These are phyloP conservation scores for Penicillium soppii DNA, from an alignment of 495 filamentous ascomycete species.

Conservation along the genomic window DNA sequence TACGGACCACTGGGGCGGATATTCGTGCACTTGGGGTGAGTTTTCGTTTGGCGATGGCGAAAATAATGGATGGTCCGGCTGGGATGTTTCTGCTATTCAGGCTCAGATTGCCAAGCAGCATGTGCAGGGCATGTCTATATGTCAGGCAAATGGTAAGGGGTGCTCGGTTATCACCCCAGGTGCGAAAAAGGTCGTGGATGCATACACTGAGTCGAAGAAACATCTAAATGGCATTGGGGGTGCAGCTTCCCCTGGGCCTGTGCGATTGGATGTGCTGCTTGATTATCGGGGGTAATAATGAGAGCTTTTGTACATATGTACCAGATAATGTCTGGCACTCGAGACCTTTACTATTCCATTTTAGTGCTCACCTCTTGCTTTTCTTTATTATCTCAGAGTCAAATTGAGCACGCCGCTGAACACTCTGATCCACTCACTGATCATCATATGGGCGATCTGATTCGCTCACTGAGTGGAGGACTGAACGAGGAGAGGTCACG, in stretches of 20 bases:
- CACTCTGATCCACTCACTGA: constrained; percentile 1
- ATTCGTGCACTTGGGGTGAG: constrained; percentile 47
- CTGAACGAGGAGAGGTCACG: no score
- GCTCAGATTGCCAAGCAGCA: constrained; percentile 31
- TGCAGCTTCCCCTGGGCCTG: constrained; percentile 27
- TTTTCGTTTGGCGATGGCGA: constrained; percentile 38
- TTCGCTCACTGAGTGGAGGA: no score
- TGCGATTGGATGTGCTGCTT: constrained; percentile 27
- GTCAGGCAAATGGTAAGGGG: constrained; percentile 24
- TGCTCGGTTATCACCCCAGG: constrained; percentile 36
- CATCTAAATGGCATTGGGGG: constrained; percentile 38
- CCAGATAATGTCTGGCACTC: neutral
- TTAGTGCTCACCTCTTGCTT: neutral
- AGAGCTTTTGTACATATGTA: constrained; percentile 1
- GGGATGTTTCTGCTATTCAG: constrained; percentile 49
- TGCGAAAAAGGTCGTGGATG: constrained; percentile 30
- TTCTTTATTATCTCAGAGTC: neutral
- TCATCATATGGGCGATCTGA: neutral
- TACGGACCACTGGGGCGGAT: constrained; percentile 35
- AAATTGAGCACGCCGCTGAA: constrained; percentile 1
- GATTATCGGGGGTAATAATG: constrained; percentile 30
- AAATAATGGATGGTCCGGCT: constrained; percentile 42
- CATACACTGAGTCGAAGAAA: constrained; percentile 30
- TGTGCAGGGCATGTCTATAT: constrained; percentile 41
- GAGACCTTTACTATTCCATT: neutral